Evolutionary conservation across 2,329 filamentous ascomycete species (phyloP).

Genomic region (Apiospora kogelbergensis): DNA sequence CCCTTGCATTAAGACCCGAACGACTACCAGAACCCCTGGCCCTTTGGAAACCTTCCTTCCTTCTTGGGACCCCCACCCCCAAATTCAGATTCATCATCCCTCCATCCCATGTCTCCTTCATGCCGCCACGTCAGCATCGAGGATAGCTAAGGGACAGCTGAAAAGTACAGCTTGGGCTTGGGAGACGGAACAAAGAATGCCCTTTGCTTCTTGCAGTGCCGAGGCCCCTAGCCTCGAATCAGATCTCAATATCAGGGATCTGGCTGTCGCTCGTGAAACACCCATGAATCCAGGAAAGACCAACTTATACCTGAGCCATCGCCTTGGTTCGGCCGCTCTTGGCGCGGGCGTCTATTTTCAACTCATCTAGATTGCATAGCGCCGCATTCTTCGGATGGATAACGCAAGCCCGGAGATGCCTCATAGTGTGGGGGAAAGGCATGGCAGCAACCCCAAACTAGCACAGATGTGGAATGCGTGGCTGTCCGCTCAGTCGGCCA

Average conservation of each 20-base stretch:
- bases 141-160: neutral
- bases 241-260: neutral
- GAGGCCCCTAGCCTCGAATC: neutral
- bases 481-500: too few species aligned
- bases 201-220: neutral
- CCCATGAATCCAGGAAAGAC: neutral
- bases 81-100: neutral
- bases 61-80: neutral
- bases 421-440: neutral
- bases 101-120: neutral
- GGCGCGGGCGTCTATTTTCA: neutral
- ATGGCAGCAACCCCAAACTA: neutral
- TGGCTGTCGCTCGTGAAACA: neutral
- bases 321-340: neutral
- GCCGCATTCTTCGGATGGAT: neutral
- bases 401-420: neutral
- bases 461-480: neutral
- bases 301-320: neutral
- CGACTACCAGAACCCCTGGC: neutral
- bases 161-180: neutral
- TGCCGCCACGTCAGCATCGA: slow-evolving; percentile 6
- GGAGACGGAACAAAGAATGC: neutral
- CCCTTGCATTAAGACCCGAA: neutral
- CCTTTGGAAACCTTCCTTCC: slow-evolving; percentile 1
- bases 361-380: neutral